Evolutionary conservation across 2,329 filamentous ascomycete genomes (phyloP).

Genomic region (Arthrobotrys megalospora): DNA sequence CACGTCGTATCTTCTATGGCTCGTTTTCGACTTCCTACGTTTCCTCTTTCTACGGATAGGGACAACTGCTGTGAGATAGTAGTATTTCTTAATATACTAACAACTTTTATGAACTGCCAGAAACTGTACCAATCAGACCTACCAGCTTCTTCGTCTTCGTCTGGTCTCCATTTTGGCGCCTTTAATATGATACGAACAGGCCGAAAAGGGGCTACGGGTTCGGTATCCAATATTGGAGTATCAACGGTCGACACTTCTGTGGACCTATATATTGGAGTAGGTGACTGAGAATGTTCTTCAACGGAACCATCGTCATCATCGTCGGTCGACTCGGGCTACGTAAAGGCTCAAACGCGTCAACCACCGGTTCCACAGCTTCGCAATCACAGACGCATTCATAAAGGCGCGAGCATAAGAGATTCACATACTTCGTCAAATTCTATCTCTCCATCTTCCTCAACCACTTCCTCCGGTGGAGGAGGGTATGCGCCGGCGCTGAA

Average conservation of each 20-base stretch:
- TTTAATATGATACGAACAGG: conserved; percentile 40
- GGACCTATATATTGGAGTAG: neutral
- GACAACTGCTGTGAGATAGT: neutral
- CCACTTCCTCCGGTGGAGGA: neutral
- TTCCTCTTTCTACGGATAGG: conserved; percentile 26
- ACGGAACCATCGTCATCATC: neutral
- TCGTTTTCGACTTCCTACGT: conserved; percentile 41
- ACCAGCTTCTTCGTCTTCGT: conserved; percentile 19
- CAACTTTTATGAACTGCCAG: neutral
- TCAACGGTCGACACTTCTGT: neutral
- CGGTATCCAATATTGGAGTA: neutral
- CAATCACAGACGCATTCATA: too few species aligned
- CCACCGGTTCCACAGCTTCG: neutral
- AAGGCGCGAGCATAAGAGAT: neutral
- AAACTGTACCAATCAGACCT: conserved; percentile 1
- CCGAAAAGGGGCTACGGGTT: conserved; percentile 8
- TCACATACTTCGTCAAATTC: conserved; percentile 16
- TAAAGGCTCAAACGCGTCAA: conserved; percentile 4
- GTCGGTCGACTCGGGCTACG: conserved; percentile 1
- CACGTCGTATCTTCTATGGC: conserved; percentile 27
- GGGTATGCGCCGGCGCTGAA: conserved; percentile 12
- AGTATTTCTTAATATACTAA: conserved; percentile 1
- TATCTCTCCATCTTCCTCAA: neutral
- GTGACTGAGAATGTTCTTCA: neutral
- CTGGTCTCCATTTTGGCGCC: conserved; percentile 24